phyloP scores from a whole-genome alignment of 2,329 filamentous ascomycete species.

The Sporothrix humicola region DNA sequence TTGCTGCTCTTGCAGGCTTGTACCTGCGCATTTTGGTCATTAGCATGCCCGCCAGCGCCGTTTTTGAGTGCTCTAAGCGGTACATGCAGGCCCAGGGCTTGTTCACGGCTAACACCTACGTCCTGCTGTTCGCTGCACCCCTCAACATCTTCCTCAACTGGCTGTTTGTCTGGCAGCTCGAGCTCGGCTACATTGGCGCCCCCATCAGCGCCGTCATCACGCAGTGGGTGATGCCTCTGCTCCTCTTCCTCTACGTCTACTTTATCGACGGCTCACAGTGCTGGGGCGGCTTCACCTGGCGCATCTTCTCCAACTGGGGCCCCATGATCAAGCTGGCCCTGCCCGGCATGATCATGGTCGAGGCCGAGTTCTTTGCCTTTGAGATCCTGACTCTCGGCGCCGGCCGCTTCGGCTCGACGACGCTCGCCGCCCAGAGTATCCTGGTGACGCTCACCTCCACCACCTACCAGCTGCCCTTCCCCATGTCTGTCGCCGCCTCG shows the following conservation, averaged over 20 bases:
- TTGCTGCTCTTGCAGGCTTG: conserved; percentile 71
- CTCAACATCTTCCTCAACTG: conserved; percentile 80
- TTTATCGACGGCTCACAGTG: conserved; percentile 75
- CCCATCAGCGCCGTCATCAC: conserved; percentile 78
- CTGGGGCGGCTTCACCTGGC: conserved; percentile 78
- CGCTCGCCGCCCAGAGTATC: conserved; percentile 87
- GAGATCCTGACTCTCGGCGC: conserved; percentile 86
- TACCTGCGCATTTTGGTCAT: conserved; percentile 74
- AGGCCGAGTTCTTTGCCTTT: conserved; percentile 92
- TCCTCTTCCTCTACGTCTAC: conserved; percentile 76
- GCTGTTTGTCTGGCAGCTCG: conserved; percentile 75
- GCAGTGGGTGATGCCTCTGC: conserved; percentile 73
- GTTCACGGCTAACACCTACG: conserved; percentile 79
- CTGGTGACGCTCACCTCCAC: conserved; percentile 78
- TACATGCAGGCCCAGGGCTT: conserved; percentile 83
- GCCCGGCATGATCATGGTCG: conserved; percentile 90
- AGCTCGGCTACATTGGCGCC: conserved; percentile 74
- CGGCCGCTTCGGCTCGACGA: conserved; percentile 77
- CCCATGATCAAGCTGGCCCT: conserved; percentile 87
- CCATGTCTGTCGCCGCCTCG: conserved; percentile 83
- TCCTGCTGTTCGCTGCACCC: conserved; percentile 76
- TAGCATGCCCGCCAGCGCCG: conserved; percentile 76
- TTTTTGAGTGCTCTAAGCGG: conserved; percentile 77
- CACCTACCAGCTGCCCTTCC: conserved; percentile 91
- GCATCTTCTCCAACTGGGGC: conserved; percentile 74